These are phyloP conservation scores for Asclepias syriaca DNA, from an alignment of 257 asterid genomes.

Conservation along the genomic window DNA sequence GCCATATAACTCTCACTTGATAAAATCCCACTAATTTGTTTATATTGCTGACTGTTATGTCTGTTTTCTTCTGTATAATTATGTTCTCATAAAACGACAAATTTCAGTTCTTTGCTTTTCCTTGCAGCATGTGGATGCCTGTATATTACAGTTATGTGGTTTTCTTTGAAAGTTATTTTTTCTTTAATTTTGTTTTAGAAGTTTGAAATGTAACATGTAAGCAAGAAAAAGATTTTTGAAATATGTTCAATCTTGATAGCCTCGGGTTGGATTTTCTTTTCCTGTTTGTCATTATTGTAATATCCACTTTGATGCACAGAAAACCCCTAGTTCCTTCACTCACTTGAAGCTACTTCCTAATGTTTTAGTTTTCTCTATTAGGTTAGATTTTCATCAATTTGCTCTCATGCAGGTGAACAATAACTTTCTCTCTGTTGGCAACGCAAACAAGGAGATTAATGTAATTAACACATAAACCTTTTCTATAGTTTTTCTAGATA, in stretches of 20 bases:
- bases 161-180: neutral
- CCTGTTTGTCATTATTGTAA: neutral
- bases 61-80: neutral
- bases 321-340: neutral
- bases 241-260: neutral
- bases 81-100: neutral
- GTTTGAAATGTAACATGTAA: neutral
- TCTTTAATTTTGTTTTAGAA: neutral
- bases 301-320: neutral
- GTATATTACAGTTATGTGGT: neutral
- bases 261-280: neutral
- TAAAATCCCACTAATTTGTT: constrained; percentile 1
- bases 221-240: neutral
- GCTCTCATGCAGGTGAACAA: constrained; percentile 69
- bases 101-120: neutral
- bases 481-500: neutral
- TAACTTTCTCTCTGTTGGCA: constrained; percentile 93
- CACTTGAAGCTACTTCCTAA: neutral
- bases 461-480: constrained; percentile 36
- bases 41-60: neutral
- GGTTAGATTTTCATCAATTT: constrained; percentile 6
- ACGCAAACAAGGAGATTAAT: constrained; percentile 77
- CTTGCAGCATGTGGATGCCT: neutral
- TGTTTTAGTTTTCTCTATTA: constrained; percentile 12
- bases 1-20: neutral